phyloP scores from a whole-genome alignment of 202 grass and related monocot genomes.

The Saccharum hybrid region DNA sequence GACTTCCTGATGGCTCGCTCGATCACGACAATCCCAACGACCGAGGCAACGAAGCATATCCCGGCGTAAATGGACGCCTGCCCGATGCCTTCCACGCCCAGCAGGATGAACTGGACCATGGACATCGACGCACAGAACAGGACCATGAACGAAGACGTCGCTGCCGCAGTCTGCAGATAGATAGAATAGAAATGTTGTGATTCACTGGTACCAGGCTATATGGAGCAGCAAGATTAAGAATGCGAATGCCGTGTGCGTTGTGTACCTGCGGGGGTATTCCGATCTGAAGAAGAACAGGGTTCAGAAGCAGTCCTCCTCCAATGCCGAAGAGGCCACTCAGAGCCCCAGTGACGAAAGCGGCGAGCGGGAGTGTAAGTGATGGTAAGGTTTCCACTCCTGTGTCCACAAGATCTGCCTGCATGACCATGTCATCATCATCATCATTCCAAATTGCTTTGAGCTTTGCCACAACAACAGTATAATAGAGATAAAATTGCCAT shows the following conservation, averaged over 20 bases:
- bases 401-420: conserved; percentile 34
- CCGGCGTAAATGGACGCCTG: conserved; percentile 59
- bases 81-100: conserved; percentile 64
- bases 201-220: background rate
- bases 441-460: background rate
- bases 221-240: background rate
- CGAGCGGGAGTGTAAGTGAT: conserved; percentile 50
- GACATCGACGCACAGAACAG: conserved; percentile 89
- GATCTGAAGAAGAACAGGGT: conserved; percentile 85
- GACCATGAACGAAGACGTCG: conserved; percentile 82
- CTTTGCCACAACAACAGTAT: background rate
- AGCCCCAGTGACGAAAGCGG: conserved; percentile 69
- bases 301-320: conserved; percentile 77
- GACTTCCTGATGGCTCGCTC: conserved; percentile 57
- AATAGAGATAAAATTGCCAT: background rate
- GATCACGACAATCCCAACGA: conserved; percentile 51
- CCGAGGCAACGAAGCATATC: conserved; percentile 66
- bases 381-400: conserved; percentile 44
- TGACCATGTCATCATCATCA: conserved; percentile 10
- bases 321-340: conserved; percentile 90
- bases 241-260: background rate
- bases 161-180: conserved; percentile 55
- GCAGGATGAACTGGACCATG: conserved; percentile 67
- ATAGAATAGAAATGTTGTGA: background rate
- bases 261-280: conserved; percentile 75